These are phyloP conservation scores for Axilococcus clingmanii DNA, from an alignment of 139 green algal species.

Conservation along the genomic window DNA sequence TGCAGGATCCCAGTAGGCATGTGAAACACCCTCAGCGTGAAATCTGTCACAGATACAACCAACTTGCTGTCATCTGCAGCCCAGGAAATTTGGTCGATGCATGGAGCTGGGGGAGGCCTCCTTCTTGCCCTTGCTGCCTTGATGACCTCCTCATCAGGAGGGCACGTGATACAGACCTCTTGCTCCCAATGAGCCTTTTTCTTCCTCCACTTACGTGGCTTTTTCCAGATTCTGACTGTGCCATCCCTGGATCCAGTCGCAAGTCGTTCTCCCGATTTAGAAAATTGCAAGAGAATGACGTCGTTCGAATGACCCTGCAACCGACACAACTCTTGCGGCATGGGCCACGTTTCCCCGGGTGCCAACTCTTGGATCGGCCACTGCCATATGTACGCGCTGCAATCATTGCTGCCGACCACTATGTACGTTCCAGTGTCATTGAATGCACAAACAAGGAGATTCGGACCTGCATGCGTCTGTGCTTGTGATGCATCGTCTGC, in stretches of 20 bases:
- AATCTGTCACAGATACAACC: conserved; percentile 40
- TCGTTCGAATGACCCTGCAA: conserved; percentile 53
- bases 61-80: conserved; percentile 40
- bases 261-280: conserved; percentile 37
- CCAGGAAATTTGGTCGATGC: conserved; percentile 61
- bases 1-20: conserved; percentile 13
- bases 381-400: conserved; percentile 52
- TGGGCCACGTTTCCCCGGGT: neutral
- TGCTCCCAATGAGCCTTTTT: conserved; percentile 27
- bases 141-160: conserved; percentile 24
- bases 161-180: conserved; percentile 24
- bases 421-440: conserved; percentile 48
- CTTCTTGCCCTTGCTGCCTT: conserved; percentile 23
- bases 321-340: neutral
- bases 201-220: neutral
- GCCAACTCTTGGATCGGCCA: conserved; percentile 23
- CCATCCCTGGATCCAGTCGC: conserved; percentile 64
- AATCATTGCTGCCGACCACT: conserved; percentile 49
- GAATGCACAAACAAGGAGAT: conserved; percentile 60
- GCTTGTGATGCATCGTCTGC: neutral
- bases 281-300: conserved; percentile 57
- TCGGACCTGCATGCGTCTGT: neutral
- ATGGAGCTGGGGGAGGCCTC: conserved; percentile 15
- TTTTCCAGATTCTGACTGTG: conserved; percentile 40
- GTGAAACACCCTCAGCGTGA: conserved; percentile 43